Evolutionary conservation across 176 grass and related monocot species (phyloP), one percentile per base, ranked within the genome.

Genomic region (Aegilops bicornis): DNA sequence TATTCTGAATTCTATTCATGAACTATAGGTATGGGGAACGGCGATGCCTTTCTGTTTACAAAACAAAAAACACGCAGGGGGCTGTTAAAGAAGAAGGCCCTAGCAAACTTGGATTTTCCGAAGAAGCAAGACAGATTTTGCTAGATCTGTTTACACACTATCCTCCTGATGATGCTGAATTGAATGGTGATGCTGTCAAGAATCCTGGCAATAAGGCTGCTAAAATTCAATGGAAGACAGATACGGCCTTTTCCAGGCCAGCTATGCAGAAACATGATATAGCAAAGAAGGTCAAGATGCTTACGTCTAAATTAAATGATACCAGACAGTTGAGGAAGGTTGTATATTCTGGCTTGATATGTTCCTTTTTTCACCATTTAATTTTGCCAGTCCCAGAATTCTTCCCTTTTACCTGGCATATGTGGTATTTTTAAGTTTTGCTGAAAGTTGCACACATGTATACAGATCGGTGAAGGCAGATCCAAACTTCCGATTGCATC

Each of bases 401-500:
- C 22, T 24, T 81, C 54, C 76, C 58, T 54, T 45, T 12, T 74
- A 69, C 29, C 25, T 48, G 60, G 85, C 19, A 81, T 80, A 76
- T 60, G 67, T 61, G 40, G 20, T 76, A 67, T 27, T 84, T 91
- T 50, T 81, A 27, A 79, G 17, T 79, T 32, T 69, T 47, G 60
- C 78, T 85, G 48, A 90, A 85, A 29, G 35, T 80, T 81, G 71
- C 84, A 79, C 72, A 47, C 81, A 39, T 92, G 9, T 90, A 54
- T 89, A 59, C 89, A 98, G 97, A 88, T 96, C 54, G 25, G 78
- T 39, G 90, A 94, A 94, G 76, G 81, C 50, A 96, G 91, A 89
- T 88, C 93, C 77, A 98, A 96, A 84, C 93, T 98, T 85, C 97
- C 97, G 40, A 98, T 98, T 90, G 77, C 92, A 62, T 94, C 97